Evolutionary conservation across 257 asterid species (phyloP), one percentile per base, ranked within the genome.

Genomic region (Nicotiana obtusifolia): DNA sequence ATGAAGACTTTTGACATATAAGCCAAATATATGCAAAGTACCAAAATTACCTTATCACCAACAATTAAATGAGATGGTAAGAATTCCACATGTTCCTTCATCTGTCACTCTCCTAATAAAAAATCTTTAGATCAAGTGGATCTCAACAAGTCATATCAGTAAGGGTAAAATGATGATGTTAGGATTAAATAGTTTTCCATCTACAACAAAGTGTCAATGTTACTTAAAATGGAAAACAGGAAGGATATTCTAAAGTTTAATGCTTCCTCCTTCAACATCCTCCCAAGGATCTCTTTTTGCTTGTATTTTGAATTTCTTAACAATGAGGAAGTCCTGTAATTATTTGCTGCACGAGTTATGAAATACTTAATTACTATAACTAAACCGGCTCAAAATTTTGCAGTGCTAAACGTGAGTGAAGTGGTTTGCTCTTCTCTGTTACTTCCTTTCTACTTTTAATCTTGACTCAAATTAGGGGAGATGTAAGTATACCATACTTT

Each of bases 101-200:
- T 67, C 54, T 67, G 35, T 35, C 17, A 4, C 20, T 67, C 76
- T 67, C 76, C 76, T 67, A 19, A 19, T 19, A 67, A 35, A 35
- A 19, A 22, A 67, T 67, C 53, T 19, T 33, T 67, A 67, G 16
- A 67, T 67, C 76, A 67, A 67, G 76, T 67, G 76, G 54, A 35
- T 67, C 24, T 67, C 53, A 22, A 67, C 28, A 67, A 10, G 47
- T 61, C 66, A 10, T 10, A 28, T 22, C 2, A 33, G 17, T 17
- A 67, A 35, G 76, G 49, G 76, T 67, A 35, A 33, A 67, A 35
- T 67, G 76, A 67, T 66, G 26, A 66, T 66, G 75, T 30, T 66
- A 66, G 0, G 52, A 66, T 66, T 66, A 66, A 66, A 35, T 67
- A 67, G 53, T 35, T 67, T 67, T 35, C 76, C 54, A 67, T 35